Evolutionary conservation across 331 rosid genomes (phyloP).

Genomic region (Prunus yedoensis): DNA sequence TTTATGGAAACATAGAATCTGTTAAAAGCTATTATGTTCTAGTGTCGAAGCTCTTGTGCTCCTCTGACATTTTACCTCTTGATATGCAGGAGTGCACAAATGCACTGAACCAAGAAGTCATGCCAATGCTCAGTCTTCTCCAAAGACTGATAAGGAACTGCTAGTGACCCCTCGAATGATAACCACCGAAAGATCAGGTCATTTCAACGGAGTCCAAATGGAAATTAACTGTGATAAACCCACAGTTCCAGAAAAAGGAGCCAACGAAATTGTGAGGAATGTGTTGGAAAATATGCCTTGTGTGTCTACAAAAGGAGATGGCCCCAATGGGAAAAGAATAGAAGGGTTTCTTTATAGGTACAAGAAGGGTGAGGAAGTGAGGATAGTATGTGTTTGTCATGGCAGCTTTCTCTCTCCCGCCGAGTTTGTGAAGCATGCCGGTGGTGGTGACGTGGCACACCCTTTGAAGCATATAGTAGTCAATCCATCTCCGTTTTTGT

Average conservation of each 20-base stretch:
- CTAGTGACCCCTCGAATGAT: neutral
- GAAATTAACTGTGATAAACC: constrained; percentile 13
- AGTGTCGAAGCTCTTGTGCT: neutral
- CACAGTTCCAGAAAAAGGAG: constrained; percentile 8
- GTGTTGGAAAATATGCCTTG: constrained; percentile 69
- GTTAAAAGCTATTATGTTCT: neutral
- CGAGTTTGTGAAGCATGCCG: constrained; percentile 78
- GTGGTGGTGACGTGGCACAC: constrained; percentile 57
- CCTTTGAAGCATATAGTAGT: constrained; percentile 77
- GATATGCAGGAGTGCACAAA: constrained; percentile 30
- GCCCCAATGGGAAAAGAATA: constrained; percentile 62
- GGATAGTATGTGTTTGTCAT: constrained; percentile 73
- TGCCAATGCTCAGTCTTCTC: constrained; percentile 10
- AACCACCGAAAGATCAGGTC: constrained; percentile 10
- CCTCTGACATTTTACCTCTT: neutral
- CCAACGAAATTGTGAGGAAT: constrained; percentile 36
- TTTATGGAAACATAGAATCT: neutral
- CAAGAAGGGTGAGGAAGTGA: constrained; percentile 69
- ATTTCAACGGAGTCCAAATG: neutral
- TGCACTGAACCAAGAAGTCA: constrained; percentile 37
- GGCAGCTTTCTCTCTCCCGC: constrained; percentile 73
- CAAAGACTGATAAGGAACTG: constrained; percentile 29
- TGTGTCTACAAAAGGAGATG: constrained; percentile 57
- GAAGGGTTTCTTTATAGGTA: constrained; percentile 76
- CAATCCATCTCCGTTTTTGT: constrained; percentile 35